These are phyloP conservation scores for Graphilbum ipis-grandicollis DNA, from an alignment of 2,329 filamentous ascomycete species.

Conservation along the genomic window DNA sequence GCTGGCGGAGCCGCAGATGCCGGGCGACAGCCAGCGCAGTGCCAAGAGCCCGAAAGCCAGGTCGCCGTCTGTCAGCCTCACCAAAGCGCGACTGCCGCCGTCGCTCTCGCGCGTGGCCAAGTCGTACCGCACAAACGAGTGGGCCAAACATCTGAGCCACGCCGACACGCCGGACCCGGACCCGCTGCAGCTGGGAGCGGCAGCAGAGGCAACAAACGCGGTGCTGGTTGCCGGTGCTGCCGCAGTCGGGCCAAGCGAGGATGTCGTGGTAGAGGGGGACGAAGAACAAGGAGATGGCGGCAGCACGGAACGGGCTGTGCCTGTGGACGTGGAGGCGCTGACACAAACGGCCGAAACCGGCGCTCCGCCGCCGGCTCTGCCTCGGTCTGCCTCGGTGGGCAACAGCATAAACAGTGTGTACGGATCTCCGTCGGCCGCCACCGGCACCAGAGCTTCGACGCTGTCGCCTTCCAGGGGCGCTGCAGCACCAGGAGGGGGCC, in stretches of 20 bases:
- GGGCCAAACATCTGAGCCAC: conserved; percentile 73
- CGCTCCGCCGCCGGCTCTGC: conserved; percentile 20
- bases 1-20: too few species aligned
- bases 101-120: conserved; percentile 60
- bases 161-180: conserved; percentile 59
- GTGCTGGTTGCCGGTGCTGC: not conserved
- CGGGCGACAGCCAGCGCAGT: too few species aligned
- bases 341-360: conserved; percentile 43
- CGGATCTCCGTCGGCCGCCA: not conserved
- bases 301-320: conserved; percentile 43
- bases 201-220: not conserved
- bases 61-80: conserved; percentile 36
- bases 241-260: not conserved
- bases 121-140: conserved; percentile 84
- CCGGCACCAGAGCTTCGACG: conserved; percentile 4
- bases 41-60: too few species aligned
- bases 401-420: conserved; percentile 2
- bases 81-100: conserved; percentile 46
- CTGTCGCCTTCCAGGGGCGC: conserved; percentile 5
- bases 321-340: conserved; percentile 46
- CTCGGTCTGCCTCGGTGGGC: conserved; percentile 12
- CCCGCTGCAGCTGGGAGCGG: conserved; percentile 28
- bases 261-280: not conserved
- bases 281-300: conserved; percentile 9
- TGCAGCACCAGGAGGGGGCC: not conserved